Percentiles rank a stretch among this genome's conserved stretches.
These are phyloP conservation scores for Fusarium austroafricanum DNA, from an alignment of 2,329 filamentous ascomycete species.

Conservation along the genomic window DNA sequence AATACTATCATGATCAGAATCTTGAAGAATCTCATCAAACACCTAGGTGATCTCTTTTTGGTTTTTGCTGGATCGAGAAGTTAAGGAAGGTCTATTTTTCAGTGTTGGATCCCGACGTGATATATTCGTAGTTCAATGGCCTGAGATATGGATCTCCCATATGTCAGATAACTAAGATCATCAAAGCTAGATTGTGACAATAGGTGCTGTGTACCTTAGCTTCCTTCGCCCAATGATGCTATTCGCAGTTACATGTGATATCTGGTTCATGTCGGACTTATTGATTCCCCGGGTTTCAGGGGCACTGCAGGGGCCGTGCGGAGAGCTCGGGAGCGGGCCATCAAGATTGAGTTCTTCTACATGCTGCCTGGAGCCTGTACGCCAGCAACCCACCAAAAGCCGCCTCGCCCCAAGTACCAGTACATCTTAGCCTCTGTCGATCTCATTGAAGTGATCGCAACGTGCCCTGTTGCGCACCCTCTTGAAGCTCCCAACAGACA, in stretches of 20 bases:
- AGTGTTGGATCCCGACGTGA: no score
- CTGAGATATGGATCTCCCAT: not conserved
- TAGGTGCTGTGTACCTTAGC: no score
- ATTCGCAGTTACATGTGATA: slow-evolving; percentile 29
- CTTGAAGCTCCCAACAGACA: slow-evolving; percentile 42
- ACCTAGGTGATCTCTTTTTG: no score
- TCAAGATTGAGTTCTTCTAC: slow-evolving; percentile 21
- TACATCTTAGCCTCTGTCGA: slow-evolving; percentile 25
- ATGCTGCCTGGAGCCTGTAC: not conserved
- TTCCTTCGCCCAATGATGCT: slow-evolving; percentile 2
- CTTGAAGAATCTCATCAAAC: no score
- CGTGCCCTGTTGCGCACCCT: slow-evolving; percentile 35
- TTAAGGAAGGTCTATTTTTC: no score
- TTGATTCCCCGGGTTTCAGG: slow-evolving; percentile 37
- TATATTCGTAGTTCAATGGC: no score
- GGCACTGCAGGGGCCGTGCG: slow-evolving; percentile 29
- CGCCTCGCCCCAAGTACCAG: slow-evolving; percentile 5
- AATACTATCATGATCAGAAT: no score
- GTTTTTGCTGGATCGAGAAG: no score
- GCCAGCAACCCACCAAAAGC: not conserved
- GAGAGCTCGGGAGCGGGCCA: slow-evolving; percentile 30
- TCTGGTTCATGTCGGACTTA: slow-evolving; percentile 17
- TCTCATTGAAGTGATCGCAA: slow-evolving; percentile 36
- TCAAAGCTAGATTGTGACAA: not conserved
- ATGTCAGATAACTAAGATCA: not conserved